A percentile compares a stretch with the other conserved stretches of the same genome.
Conservation (phyloP, 1,139 yeast species). For the Yamadazyma taylorii region DNA sequence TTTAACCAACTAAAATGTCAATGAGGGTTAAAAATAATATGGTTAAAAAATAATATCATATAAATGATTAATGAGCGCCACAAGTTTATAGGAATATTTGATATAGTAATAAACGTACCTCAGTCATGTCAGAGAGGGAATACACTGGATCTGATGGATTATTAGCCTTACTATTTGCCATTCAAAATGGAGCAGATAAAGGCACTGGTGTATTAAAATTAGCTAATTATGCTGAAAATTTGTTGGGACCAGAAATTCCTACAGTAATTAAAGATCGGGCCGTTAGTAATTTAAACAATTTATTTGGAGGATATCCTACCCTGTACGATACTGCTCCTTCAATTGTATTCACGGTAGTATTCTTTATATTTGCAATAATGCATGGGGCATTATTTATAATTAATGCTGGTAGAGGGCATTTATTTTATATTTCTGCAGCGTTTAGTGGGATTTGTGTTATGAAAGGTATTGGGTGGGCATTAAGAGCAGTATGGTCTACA, state of each 20-base stretch:
- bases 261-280: constrained; percentile 33
- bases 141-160: constrained; percentile 16
- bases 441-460: constrained; percentile 54
- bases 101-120: no score
- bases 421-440: constrained; percentile 57
- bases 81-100: no score
- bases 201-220: constrained; percentile 16
- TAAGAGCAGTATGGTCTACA: constrained; percentile 41
- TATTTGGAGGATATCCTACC: constrained; percentile 71
- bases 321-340: constrained; percentile 59
- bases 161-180: constrained; percentile 9
- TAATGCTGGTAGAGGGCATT: constrained; percentile 61
- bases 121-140: constrained; percentile 5
- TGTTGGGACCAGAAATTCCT: constrained; percentile 32
- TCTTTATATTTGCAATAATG: constrained; percentile 45
- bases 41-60: no score
- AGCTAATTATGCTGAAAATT: constrained; percentile 8
- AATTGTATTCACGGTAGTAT: constrained; percentile 57
- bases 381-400: constrained; percentile 52
- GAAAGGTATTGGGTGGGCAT: constrained; percentile 59
- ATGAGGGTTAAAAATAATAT: no score
- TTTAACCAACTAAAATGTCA: no score
- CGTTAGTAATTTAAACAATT: constrained; percentile 43
- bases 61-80: no score
- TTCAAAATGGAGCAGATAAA: constrained; percentile 15